Evolutionary conservation across 805 yeast species (phyloP), one percentile per base, ranked within the genome.

Genomic region (Teunomyces funiuensis): DNA sequence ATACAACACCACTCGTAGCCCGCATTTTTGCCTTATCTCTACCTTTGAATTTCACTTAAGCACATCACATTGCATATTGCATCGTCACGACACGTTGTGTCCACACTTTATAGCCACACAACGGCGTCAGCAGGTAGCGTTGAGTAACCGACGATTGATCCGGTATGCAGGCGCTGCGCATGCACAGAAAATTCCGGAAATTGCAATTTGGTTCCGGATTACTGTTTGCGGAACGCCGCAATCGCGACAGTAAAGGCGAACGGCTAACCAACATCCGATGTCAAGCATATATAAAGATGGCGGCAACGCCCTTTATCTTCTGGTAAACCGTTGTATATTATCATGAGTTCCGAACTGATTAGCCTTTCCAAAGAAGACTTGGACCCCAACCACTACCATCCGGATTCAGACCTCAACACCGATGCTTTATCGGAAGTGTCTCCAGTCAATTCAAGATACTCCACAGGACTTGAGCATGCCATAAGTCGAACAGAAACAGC

Each of bases 401-500:
- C 34, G 6, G 23, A 31, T 5, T 5, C 22, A 11, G 16, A 19
- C 5, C 16, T 18, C 7, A 31, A 19, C 25, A 11, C 25, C 17
- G 34, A 31, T 14, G 34, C 34, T 6, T n/a, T 31, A 14, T 31
- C 34, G 16, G 20, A 17, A 11, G n/a, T 17, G 13, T 31, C 34
- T 10, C 13, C 18, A 14, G 9, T 19, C 23, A 14, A 14, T 15
- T 31, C 34, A 8, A 20, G 25, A n/a, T 26, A 16, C 20, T 26
- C 38, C 7, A 14, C 29, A 3, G 38, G 10, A 7, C 18, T 16
- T 7, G 29, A 34, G 9, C 2, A 6, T 3, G 16, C 34, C 25
- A 13, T 78, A 42, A 67, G 71, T 2, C 71, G 75, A 50, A 83
- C 93, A 1, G 96, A 88, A 65, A 88, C 95, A 1, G 80, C 75